phyloP scores from a whole-genome alignment of 2,329 filamentous ascomycete genomes.

The Mycosphaerella sp. region DNA sequence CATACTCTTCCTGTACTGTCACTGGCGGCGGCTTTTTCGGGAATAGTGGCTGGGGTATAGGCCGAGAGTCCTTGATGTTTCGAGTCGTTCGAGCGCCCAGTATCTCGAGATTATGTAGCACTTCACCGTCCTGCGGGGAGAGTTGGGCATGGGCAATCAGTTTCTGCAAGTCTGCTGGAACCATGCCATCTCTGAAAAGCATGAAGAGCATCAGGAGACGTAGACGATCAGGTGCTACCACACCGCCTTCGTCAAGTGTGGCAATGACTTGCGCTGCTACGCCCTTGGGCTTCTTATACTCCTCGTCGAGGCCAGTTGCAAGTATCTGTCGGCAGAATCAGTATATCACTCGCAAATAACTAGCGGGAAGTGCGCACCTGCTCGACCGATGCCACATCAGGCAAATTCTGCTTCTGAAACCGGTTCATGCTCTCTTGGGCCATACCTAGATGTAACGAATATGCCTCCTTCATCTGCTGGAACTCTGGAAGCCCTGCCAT shows the following conservation, averaged over 20 bases:
- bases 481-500: slow-evolving; percentile 90
- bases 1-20: slow-evolving; percentile 65
- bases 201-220: slow-evolving; percentile 81
- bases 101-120: slow-evolving; percentile 71
- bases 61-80: slow-evolving; percentile 70
- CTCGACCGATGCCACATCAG: slow-evolving; percentile 81
- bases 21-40: slow-evolving; percentile 55
- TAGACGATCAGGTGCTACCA: slow-evolving; percentile 67
- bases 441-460: slow-evolving; percentile 92
- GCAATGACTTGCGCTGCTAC: slow-evolving; percentile 77
- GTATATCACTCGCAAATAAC: neutral
- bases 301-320: slow-evolving; percentile 87
- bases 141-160: slow-evolving; percentile 77
- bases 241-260: slow-evolving; percentile 76
- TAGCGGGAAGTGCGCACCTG: slow-evolving; percentile 48
- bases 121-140: slow-evolving; percentile 64
- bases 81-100: slow-evolving; percentile 69
- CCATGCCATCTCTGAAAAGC: slow-evolving; percentile 77
- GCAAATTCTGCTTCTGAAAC: slow-evolving; percentile 77
- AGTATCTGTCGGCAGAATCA: slow-evolving; percentile 51
- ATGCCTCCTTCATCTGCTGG: slow-evolving; percentile 90
- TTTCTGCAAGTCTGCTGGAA: slow-evolving; percentile 76
- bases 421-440: slow-evolving; percentile 94
- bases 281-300: slow-evolving; percentile 85
- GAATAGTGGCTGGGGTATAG: slow-evolving; percentile 63